Base-by-base conservation (phyloP, 2,329 filamentous ascomycete genomes). In the Chalara sp. region DNA sequence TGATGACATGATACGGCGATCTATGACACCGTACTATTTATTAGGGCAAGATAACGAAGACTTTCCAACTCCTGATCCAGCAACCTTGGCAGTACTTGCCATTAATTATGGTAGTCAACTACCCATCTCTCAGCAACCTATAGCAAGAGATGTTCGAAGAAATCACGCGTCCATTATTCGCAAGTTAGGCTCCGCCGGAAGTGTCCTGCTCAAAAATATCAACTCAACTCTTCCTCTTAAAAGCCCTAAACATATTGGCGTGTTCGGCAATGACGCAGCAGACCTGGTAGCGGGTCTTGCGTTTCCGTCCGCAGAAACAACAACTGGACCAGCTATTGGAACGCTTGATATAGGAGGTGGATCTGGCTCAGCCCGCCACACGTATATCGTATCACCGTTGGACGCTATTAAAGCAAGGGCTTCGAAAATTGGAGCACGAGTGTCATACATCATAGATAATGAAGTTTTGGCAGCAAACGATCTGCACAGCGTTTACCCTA, bases 1-100 rank as follows among this genome's bases (percentile, higher is more conserved):
- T 6, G 81, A 86, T 56, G 83, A 87, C 62, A 84, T 84, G 74
- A 79, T 74, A 3, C 76, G 78, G 47, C 76, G 87, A 56, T 86
- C 78, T 58, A 73, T 78, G 72, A 70, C 73, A 6, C 70, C 73
- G 13, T 81, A 77, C 77, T 81, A 75, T 53, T 68, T 74, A 58
- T 58, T 79, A 42, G 79, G 78, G 12, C 81, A 84, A 61, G 79
- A 83, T 56, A 28, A 53, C 45, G 21, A 21, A 3, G 49, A 66
- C 29, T 59, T 47, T 33, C 51, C 55, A 67, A 68, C 44, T 6
- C 47, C 68, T 69, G 47, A 50, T 62, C 47, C 65, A 12, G 51
- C 49, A 6, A n/a, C 33, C 5, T 52, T 44, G 39, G 39, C 47
- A 28, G 21, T n/a, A 30, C 42, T 43, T 32, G 39, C 35, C 12